Evolutionary conservation across 371 early-diverging fungal species (phyloP).

Genomic region (Paraphysoderma sedebokerense): DNA sequence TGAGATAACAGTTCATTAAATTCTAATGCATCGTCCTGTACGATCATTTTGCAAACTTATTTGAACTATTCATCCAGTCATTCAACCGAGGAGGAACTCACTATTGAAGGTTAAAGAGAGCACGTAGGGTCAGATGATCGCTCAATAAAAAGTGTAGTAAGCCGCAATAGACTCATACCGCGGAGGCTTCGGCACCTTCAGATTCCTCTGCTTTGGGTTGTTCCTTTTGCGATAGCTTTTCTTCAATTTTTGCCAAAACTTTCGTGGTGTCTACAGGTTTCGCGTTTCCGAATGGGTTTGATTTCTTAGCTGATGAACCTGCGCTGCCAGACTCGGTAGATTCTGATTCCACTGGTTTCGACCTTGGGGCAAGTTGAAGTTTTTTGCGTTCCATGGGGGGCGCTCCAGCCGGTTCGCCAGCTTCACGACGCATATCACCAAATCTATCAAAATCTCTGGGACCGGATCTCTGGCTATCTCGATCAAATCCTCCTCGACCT

Average conservation of each 20-base stretch:
- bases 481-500: constrained; percentile 5
- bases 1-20: no score
- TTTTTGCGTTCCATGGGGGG: constrained; percentile 16
- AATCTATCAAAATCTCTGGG: constrained; percentile 1
- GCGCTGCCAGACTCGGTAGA: constrained; percentile 6
- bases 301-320: constrained; percentile 14
- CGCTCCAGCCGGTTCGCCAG: background rate
- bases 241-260: constrained; percentile 49
- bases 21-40: no score
- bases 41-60: no score
- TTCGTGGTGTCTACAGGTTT: constrained; percentile 56
- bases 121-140: no score
- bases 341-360: constrained; percentile 1
- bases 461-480: background rate
- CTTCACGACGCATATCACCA: constrained; percentile 5
- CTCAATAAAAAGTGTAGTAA: no score
- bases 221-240: constrained; percentile 24
- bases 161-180: no score
- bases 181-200: no score
- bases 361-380: constrained; percentile 50
- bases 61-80: no score
- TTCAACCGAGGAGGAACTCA: no score
- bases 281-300: constrained; percentile 72
- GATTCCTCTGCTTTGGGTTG: background rate
- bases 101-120: no score